Base-by-base conservation (phyloP, 805 yeast species). In the Starmerella stellata region DNA sequence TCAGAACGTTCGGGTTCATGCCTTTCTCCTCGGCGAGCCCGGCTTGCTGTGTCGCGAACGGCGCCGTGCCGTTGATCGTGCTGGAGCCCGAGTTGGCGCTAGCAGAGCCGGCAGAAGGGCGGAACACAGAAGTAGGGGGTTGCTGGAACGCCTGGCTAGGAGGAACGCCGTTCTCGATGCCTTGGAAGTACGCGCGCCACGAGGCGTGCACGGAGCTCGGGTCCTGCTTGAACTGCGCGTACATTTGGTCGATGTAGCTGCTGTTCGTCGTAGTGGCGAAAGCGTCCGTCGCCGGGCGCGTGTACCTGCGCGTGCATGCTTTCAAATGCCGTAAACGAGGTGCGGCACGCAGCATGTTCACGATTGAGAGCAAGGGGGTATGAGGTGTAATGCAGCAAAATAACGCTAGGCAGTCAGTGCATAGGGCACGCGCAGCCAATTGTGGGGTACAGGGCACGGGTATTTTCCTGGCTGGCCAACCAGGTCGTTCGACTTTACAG, bases 161-260 rank as follows among this genome's bases (percentile, higher is more conserved):
- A 20, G 74, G 71, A 34, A 66, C 65, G 40, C 74, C 74, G 44
- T 74, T 66, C 48, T 78, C 82, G 61, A 90, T 65, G 68, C 87
- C 87, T 62, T 78, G 78, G 70, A 90, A 90, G 64, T 90, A 90
- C 5, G 94, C 54, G 57, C 82, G 78, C 99, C 99, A 90, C 19
- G 95, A 85, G 30, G 75, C 76, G 60, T 90, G 99, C 32, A 90
- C 99, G 39, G 87, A 74, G 33, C 65, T 46, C 23, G 96, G 98
- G 58, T 90, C 98, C 47, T 72, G 60, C 54, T 73, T 70, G 96
- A 96, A 90, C 37, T 93, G 85, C 47, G 73, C 73, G 62, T 83
- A 90, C 99, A 90, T 90, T 65, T 90, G 95, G 61, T 90, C 99
- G 52, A 90, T 79, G 61, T 90, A 90, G 53, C 75, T 74, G 46